Evolutionary conservation across 2,329 filamentous ascomycete genomes (phyloP), one percentile per base, ranked within the genome.

Genomic region (Aspergillus sojae): DNA sequence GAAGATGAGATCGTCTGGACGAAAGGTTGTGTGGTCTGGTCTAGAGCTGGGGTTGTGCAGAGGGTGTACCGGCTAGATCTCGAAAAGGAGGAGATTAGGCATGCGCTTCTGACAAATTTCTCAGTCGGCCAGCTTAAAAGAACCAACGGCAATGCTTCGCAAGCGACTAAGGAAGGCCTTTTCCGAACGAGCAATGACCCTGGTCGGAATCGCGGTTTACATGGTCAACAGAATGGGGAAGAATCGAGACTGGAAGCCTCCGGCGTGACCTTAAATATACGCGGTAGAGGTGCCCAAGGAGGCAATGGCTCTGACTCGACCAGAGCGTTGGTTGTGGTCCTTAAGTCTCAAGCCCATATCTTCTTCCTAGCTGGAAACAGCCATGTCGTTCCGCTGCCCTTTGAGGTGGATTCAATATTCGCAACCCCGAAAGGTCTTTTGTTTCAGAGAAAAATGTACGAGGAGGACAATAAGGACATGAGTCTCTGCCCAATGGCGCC

Each of bases 311-410:
- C 63, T 52, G 65, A 70, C 28, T 56, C 66, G 5, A 68, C 81
- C 71, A 74, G 89, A 72, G 93, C 94, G 5, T 81, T 99, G 65
- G 92, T 98, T 9, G 91, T 99, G 57, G 91, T 98, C 69, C 86
- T 99, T 68, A 94, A 92, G 78, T 94, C 92, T 0, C 94, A 98
- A 74, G 93, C 92, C 26, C 94, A 98, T 75, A 88, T 99, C 68
- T 96, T 94, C 82, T 97, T 96, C 75, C 85, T 98, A 43, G 88
- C 91, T 2, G 94, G 94, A 23, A 89, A 92, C 39, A 95, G 88
- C 74, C 92, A 99, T 84, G 88, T 97, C 63, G 85, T 98, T 55
- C 93, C 97, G 75, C 88, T 99, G 73, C 94, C 94, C 1, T 99
- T 99, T 74, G 94, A 98, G 79, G 91, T 97, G 48, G 93, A 97